phyloP scores from a whole-genome alignment of 1,139 yeast species.

The Geotrichum aggregatum region DNA sequence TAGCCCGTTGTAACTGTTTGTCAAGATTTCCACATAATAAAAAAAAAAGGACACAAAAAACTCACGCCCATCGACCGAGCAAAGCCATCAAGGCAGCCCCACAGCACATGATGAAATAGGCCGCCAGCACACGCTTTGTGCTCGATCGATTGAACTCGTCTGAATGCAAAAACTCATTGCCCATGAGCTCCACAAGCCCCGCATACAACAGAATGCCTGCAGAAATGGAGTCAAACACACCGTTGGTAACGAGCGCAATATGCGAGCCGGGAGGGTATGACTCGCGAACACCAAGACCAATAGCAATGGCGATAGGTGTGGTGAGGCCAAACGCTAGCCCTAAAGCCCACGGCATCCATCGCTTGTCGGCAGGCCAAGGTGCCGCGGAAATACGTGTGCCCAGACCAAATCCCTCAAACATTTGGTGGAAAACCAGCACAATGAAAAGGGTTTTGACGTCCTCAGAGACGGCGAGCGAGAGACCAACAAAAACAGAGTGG shows the following conservation, averaged over 20 bases:
- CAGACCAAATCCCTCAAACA: conserved; percentile 88
- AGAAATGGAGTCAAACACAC: conserved; percentile 76
- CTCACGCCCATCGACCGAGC: conserved; percentile 87
- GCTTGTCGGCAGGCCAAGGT: conserved; percentile 54
- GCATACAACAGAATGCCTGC: conserved; percentile 83
- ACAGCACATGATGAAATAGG: conserved; percentile 45
- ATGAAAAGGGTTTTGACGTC: conserved; percentile 71
- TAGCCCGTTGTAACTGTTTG: too few relatives aligned
- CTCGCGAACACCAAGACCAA: conserved; percentile 77
- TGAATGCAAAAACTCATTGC: conserved; percentile 72
- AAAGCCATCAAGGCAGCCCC: conserved; percentile 86
- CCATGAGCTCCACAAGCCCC: conserved; percentile 82
- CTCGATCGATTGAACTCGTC: conserved; percentile 31
- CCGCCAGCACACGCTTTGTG: conserved; percentile 40
- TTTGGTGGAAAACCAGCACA: conserved; percentile 84
- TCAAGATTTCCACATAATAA: too few relatives aligned
- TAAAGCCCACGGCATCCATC: conserved; percentile 55
- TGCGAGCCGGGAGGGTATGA: conserved; percentile 57
- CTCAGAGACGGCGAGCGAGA: conserved; percentile 67
- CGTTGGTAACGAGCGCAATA: conserved; percentile 65
- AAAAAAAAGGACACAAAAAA: too few relatives aligned
- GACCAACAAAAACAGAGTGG: conserved; percentile 77
- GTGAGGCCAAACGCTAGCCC: conserved; percentile 62
- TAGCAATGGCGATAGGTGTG: conserved; percentile 80
- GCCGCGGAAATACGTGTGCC: conserved; percentile 80